These are phyloP conservation scores for Magnaporthiopsis incrustans DNA, from an alignment of 2,329 filamentous ascomycete species.

Conservation along the genomic window DNA sequence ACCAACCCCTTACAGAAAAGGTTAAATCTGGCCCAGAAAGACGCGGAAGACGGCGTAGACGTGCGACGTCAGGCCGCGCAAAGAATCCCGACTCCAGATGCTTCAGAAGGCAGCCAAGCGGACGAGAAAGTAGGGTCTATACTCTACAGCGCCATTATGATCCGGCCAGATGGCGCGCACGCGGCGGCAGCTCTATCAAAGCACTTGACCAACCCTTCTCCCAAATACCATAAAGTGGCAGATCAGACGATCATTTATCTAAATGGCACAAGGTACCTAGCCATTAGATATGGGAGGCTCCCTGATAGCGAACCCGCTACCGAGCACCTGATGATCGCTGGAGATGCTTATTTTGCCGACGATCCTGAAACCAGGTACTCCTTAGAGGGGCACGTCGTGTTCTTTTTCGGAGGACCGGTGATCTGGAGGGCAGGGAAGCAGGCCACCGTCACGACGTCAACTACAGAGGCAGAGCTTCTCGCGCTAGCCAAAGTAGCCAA, in stretches of 20 bases:
- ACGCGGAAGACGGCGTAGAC: too few species aligned
- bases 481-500: background rate
- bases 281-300: background rate
- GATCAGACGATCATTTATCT: background rate
- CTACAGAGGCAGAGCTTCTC: slow-evolving; percentile 8
- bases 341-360: background rate
- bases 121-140: too few species aligned
- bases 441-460: slow-evolving; percentile 7
- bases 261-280: background rate
- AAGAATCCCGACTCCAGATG: too few species aligned
- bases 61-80: too few species aligned
- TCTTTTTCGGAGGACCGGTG: slow-evolving; percentile 5
- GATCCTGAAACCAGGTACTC: background rate
- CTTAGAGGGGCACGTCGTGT: background rate
- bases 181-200: background rate
- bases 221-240: background rate
- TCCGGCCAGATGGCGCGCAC: background rate
- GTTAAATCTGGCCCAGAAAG: too few species aligned
- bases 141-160: too few species aligned
- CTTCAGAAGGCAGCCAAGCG: too few species aligned
- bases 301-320: too few species aligned
- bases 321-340: background rate
- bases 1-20: too few species aligned
- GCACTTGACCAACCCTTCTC: background rate
- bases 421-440: slow-evolving; percentile 8